Evolutionary conservation across 768 basidiomycete species (phyloP), one percentile per base, ranked within the genome.

Genomic region (Saitozyma podzolica): DNA sequence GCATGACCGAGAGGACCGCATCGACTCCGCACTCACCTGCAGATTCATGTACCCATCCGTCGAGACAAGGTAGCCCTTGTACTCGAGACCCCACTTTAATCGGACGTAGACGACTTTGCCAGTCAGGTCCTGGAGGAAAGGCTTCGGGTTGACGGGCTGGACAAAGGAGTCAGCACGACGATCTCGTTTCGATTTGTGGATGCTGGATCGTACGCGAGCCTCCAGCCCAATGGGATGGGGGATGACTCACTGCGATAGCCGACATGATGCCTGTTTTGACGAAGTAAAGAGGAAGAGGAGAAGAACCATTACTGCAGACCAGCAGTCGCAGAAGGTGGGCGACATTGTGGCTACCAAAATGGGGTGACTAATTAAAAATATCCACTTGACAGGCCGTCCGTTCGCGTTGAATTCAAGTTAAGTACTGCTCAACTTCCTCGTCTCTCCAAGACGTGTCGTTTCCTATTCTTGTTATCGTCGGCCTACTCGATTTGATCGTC

Each of bases 1-100:
- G 2, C 29, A 29, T 29, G 29, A 29, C 29, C 29, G 29, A 29
- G 29, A 29, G 5, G 29, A 2, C 29, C 29, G 5, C 2, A 29
- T 29, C 29, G 29, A 29, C 29, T 29, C 29, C 29, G 29, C 29
- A 47, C 83, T 63, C 72, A 91, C 95, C 84, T 99, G 96, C 52
- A 99, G 86, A 80, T 99, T 99, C 96, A 98, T 98, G 83, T 96
- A 99, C 11, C 92, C 92, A 81, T 99, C 96, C 8, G 96, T 97
- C 75, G 91, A 94, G 69, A 99, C 96, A 66, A 99, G 85, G 83
- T 96, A 99, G 49, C 96, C 96, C 83, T 93, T 96, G 85, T 98
- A 98, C 78, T 98, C 93, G 55, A 97, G 84, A 65, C 96, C 96
- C 96, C 96, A 99, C 83, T 99, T 99, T 75, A 99, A 86, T 63